Evolutionary conservation across 495 filamentous ascomycete species (phyloP), one percentile per base, ranked within the genome.

Genomic region (Cercophora samala): DNA sequence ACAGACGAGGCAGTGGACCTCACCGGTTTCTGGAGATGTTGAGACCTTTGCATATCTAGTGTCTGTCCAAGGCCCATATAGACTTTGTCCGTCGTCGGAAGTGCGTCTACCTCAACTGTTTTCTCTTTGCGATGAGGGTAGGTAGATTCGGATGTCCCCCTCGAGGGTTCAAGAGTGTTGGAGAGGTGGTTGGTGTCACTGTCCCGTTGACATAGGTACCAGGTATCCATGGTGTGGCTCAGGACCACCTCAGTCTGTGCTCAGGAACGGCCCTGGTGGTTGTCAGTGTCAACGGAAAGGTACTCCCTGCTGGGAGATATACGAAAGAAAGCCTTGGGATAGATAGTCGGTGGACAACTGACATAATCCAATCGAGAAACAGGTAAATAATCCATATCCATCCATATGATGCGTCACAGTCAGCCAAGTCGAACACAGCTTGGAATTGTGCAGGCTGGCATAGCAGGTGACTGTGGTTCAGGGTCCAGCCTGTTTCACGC

Each of bases 381-480:
- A 46, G 37, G 9, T 18, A 46, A 46, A 18, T 11, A 46, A 46
- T 18, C 8, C 37, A 29, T 29, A 29, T 46, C 2, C 37, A 17
- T 29, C 26, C 26, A 29, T 29, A 29, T 46, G 37, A 46, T 46
- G 37, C 8, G 15, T 46, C 37, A 46, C 15, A 46, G 37, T 9
- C 4, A 46, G 37, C 37, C 37, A 46, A 17, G 13, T 46, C 13
- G 37, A 2, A 13, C 37, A 21, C 37, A 21, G 53, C 1, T 23
- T 56, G 53, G 53, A 56, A 56, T 8, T 21, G 53, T 21, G 15
- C 1, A 1, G 53, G n/a, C n/a, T n/a, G n/a, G n/a, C n/a, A n/a
- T n/a, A n/a, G n/a, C 53, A 56, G 53, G 53, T 56, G 53, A 56
- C 53, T 56, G 5, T 21, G 37, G 37, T 56, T 56, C 53, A 56